Conservation (phyloP, 768 basidiomycete genomes). For the Astraeus odoratus region DNA sequence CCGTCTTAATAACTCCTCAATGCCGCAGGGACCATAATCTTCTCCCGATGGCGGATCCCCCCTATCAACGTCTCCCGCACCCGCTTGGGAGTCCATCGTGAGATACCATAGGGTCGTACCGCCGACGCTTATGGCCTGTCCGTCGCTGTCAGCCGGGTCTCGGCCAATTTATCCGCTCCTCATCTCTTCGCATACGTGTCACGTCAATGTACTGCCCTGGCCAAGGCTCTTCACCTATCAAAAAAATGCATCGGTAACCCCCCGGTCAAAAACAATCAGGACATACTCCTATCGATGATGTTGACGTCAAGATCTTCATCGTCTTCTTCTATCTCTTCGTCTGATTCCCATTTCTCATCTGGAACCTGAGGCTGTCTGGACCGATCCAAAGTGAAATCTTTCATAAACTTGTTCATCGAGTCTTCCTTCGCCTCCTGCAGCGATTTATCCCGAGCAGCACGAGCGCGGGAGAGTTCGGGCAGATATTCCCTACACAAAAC, state of each 20-base stretch:
- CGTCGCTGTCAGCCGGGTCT: conserved; percentile 43
- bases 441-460: conserved; percentile 53
- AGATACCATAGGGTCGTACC: background rate
- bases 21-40: too few relatives aligned
- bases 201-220: conserved; percentile 75
- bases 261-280: conserved; percentile 1
- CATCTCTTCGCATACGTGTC: conserved; percentile 48
- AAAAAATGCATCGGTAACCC: conserved; percentile 9
- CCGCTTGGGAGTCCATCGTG: too few relatives aligned
- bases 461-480: conserved; percentile 77
- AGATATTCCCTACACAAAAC: conserved; percentile 67
- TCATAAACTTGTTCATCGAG: conserved; percentile 70
- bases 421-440: conserved; percentile 66
- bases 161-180: conserved; percentile 64
- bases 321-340: conserved; percentile 46
- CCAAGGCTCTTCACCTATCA: conserved; percentile 58
- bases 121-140: background rate
- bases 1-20: too few relatives aligned
- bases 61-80: too few relatives aligned
- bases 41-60: too few relatives aligned
- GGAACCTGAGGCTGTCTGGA: conserved; percentile 50
- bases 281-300: conserved; percentile 69
- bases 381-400: conserved; percentile 72
- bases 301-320: conserved; percentile 47
- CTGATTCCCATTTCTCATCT: conserved; percentile 57